These are phyloP conservation scores for Tarenaya hassleriana DNA, from an alignment of 345 rosid genomes.

Conservation along the genomic window DNA sequence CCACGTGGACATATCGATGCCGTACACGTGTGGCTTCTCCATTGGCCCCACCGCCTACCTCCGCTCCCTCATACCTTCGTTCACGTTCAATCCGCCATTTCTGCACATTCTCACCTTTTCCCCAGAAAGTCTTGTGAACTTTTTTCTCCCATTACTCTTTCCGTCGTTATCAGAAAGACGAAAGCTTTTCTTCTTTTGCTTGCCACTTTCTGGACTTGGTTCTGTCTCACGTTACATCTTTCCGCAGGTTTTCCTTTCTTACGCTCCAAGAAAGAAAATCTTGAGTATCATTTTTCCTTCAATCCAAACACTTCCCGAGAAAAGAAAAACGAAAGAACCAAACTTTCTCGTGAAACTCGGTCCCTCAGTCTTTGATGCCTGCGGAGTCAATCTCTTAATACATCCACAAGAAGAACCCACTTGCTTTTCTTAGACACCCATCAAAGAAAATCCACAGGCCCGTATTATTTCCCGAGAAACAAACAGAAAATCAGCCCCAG, in stretches of 20 bases:
- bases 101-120: conserved; percentile 9
- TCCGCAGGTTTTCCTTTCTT: conserved; percentile 10
- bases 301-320: background rate
- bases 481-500: background rate
- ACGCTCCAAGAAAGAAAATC: conserved; percentile 16
- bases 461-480: background rate
- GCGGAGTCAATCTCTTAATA: background rate
- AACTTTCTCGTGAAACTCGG: background rate
- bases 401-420: too few species aligned
- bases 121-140: background rate
- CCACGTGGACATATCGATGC: conserved; percentile 6
- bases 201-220: conserved; percentile 5
- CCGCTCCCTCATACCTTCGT: conserved; percentile 13
- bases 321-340: background rate
- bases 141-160: background rate
- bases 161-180: background rate
- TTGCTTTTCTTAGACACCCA: background rate
- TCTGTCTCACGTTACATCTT: conserved; percentile 8
- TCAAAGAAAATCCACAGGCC: background rate
- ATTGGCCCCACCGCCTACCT: background rate
- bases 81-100: conserved; percentile 24
- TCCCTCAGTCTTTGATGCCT: background rate
- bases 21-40: conserved; percentile 18
- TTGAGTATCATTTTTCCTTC: background rate
- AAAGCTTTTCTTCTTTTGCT: background rate